These are phyloP conservation scores for Paracoccidioides lutzii DNA, from an alignment of 2,329 filamentous ascomycete genomes.

Conservation along the genomic window DNA sequence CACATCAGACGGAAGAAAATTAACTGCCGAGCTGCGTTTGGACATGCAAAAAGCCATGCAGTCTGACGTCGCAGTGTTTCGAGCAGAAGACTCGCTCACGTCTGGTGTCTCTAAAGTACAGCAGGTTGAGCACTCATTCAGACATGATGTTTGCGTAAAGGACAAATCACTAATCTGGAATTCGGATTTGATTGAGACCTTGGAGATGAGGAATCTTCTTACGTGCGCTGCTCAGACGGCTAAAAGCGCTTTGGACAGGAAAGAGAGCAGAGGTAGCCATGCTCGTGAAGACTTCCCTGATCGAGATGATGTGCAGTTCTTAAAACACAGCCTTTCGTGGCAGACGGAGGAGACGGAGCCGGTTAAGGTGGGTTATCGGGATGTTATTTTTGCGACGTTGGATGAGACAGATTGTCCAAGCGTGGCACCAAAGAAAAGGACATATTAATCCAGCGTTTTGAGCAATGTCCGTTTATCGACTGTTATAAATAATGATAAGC, in stretches of 20 bases:
- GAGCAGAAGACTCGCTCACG: slow-evolving; percentile 72
- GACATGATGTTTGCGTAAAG: slow-evolving; percentile 65
- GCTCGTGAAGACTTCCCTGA: slow-evolving; percentile 79
- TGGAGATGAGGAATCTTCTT: slow-evolving; percentile 74
- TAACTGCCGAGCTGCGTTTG: slow-evolving; percentile 66
- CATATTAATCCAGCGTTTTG: slow-evolving; percentile 16
- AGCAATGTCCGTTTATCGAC: not conserved
- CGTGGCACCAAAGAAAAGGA: slow-evolving; percentile 25
- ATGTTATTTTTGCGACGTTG: slow-evolving; percentile 30
- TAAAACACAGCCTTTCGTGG: slow-evolving; percentile 38
- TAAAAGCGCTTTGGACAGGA: slow-evolving; percentile 64
- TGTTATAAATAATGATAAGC: too few species aligned
- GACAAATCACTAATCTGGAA: slow-evolving; percentile 98
- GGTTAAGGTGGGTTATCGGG: slow-evolving; percentile 30
- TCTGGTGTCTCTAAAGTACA: slow-evolving; percentile 72
- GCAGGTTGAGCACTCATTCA: slow-evolving; percentile 62
- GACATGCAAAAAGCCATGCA: slow-evolving; percentile 95
- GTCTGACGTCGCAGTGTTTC: slow-evolving; percentile 82
- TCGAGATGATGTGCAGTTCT: slow-evolving; percentile 52
- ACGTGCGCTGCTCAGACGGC: slow-evolving; percentile 80
- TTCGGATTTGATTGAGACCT: slow-evolving; percentile 79
- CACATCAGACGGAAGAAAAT: slow-evolving; percentile 62
- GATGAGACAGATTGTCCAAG: slow-evolving; percentile 32
- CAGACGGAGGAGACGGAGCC: slow-evolving; percentile 28
- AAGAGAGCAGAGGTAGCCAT: slow-evolving; percentile 78